These are phyloP conservation scores for Dioszegia aurantiaca DNA, from an alignment of 768 basidiomycete species.

Conservation along the genomic window DNA sequence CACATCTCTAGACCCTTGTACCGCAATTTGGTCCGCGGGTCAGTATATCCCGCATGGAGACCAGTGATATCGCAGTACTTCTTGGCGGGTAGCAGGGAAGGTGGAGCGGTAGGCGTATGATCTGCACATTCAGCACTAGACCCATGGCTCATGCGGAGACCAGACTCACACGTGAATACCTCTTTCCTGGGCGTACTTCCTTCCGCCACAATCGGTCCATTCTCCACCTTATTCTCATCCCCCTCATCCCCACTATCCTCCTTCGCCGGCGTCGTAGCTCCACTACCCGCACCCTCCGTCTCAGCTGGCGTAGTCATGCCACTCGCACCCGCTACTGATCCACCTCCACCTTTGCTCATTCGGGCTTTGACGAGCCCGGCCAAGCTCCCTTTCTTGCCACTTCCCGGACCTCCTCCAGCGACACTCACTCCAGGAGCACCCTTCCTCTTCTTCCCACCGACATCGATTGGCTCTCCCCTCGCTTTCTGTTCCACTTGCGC, in stretches of 20 bases:
- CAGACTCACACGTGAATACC: slow-evolving; percentile 47
- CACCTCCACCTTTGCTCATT: slow-evolving; percentile 5
- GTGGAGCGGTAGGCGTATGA: slow-evolving; percentile 52
- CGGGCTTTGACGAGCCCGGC: too few species aligned
- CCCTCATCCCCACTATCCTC: slow-evolving; percentile 23
- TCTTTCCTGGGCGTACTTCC: slow-evolving; percentile 29
- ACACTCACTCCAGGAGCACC: slow-evolving; percentile 11
- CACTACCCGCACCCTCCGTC: slow-evolving; percentile 4
- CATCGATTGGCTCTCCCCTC: slow-evolving; percentile 36
- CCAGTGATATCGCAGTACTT: slow-evolving; percentile 57
- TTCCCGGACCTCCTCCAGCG: neutral
- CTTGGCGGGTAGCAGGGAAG: slow-evolving; percentile 53
- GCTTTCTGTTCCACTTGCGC: slow-evolving; percentile 31
- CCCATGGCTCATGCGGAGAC: neutral
- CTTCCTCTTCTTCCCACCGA: slow-evolving; percentile 39
- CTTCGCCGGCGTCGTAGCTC: slow-evolving; percentile 4
- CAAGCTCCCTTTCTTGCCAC: neutral
- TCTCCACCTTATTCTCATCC: slow-evolving; percentile 18
- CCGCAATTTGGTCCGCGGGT: slow-evolving; percentile 52
- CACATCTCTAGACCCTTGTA: slow-evolving; percentile 55
- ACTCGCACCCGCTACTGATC: slow-evolving; percentile 12
- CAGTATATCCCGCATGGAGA: slow-evolving; percentile 52
- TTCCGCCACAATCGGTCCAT: slow-evolving; percentile 1
- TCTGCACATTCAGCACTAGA: slow-evolving; percentile 27
- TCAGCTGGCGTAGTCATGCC: slow-evolving; percentile 13